These are phyloP conservation scores for Metrosideros polymorpha DNA, from an alignment of 441 rosid species.

Conservation along the genomic window DNA sequence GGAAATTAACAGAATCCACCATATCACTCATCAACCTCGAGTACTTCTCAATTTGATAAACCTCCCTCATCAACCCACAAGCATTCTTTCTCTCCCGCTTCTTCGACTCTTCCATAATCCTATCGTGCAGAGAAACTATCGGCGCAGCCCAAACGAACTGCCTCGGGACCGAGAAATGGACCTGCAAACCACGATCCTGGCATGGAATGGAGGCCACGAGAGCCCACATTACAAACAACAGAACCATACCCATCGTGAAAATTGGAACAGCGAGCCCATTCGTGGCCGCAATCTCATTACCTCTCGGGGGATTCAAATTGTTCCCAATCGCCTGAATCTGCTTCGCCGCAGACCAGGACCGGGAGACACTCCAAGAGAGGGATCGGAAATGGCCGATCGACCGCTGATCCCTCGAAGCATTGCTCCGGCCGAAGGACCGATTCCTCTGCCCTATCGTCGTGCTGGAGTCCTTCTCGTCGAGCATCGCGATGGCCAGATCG, in stretches of 20 bases:
- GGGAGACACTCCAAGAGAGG: constrained; percentile 82
- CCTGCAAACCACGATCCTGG: constrained; percentile 82
- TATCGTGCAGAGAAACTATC: constrained; percentile 52
- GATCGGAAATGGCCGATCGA: constrained; percentile 60
- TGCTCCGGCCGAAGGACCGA: constrained; percentile 71
- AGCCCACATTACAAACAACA: constrained; percentile 82
- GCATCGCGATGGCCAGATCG: constrained; percentile 74
- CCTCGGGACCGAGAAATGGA: constrained; percentile 62
- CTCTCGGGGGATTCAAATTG: constrained; percentile 45
- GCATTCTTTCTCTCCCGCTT: constrained; percentile 69
- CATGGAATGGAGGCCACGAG: constrained; percentile 90
- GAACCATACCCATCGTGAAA: constrained; percentile 51
- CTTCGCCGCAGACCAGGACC: constrained; percentile 87
- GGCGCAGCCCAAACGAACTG: constrained; percentile 56
- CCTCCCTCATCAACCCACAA: constrained; percentile 76
- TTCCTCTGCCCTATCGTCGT: constrained; percentile 37
- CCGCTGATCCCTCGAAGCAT: constrained; percentile 26
- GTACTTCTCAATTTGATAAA: constrained; percentile 57
- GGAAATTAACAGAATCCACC: constrained; percentile 62
- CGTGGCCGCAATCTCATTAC: constrained; percentile 38
- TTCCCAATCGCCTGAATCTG: constrained; percentile 80
- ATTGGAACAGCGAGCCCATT: constrained; percentile 52
- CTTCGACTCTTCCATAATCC: constrained; percentile 69
- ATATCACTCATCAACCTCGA: constrained; percentile 51
- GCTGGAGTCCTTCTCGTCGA: constrained; percentile 69